These are phyloP conservation scores for Logfia minima DNA, from an alignment of 129 eudicot genomes.

Conservation along the genomic window DNA sequence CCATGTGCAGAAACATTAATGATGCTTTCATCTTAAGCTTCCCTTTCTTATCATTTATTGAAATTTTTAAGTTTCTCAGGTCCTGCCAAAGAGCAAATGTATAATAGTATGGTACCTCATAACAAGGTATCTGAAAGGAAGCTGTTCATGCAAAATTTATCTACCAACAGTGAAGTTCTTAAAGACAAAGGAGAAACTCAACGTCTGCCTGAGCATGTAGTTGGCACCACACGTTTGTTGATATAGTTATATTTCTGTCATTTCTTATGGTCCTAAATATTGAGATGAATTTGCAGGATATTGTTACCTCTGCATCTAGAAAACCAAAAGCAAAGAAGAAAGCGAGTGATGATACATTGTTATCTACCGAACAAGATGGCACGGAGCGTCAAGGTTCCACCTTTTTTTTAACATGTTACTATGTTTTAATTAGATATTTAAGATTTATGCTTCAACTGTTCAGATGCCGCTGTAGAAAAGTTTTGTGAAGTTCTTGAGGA, in stretches of 20 bases:
- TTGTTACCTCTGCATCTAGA: slow-evolving; percentile 57
- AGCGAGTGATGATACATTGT: slow-evolving; percentile 39
- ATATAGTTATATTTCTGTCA: background rate
- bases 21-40: slow-evolving; percentile 22
- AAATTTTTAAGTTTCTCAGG: slow-evolving; percentile 69
- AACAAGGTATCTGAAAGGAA: slow-evolving; percentile 54
- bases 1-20: background rate
- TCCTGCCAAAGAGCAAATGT: slow-evolving; percentile 54
- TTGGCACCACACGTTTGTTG: slow-evolving; percentile 33
- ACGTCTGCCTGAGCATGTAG: slow-evolving; percentile 44
- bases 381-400: slow-evolving; percentile 64
- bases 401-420: background rate
- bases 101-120: slow-evolving; percentile 40
- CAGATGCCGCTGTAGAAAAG: slow-evolving; percentile 69
- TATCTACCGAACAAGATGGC: slow-evolving; percentile 52
- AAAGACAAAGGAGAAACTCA: slow-evolving; percentile 46
- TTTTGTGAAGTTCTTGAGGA: slow-evolving; percentile 79
- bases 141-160: slow-evolving; percentile 39
- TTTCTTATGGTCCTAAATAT: slow-evolving; percentile 16
- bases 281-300: slow-evolving; percentile 55
- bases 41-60: slow-evolving; percentile 44
- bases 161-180: slow-evolving; percentile 36
- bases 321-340: slow-evolving; percentile 81
- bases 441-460: slow-evolving; percentile 20
- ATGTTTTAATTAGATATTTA: slow-evolving; percentile 18